A percentile compares a stretch with the other conserved stretches of the same genome.
Evolutionary conservation across 176 grass and related monocot species (phyloP).

Genomic region (Avena insularis): DNA sequence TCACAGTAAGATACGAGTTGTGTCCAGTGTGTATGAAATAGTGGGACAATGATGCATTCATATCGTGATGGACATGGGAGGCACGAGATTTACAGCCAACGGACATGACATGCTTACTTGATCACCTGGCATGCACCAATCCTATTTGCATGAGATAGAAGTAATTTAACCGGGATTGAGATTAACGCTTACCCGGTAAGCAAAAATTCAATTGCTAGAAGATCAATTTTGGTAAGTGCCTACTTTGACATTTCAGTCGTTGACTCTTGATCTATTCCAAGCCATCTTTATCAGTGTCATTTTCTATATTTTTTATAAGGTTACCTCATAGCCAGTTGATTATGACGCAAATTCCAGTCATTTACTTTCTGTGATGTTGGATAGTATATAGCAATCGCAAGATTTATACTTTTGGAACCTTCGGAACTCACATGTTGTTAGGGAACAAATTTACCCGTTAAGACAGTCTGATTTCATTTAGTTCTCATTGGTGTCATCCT

Average conservation of each 20-base stretch:
- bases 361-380: neutral
- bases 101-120: neutral
- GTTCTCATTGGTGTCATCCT: too few relatives aligned
- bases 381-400: neutral
- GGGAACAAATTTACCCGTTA: too few relatives aligned
- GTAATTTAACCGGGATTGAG: too few relatives aligned
- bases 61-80: conserved; percentile 87
- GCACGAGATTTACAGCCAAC: conserved; percentile 33
- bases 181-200: neutral
- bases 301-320: neutral
- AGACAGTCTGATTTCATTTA: too few relatives aligned
- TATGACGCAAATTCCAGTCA: neutral
- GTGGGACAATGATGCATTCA: conserved; percentile 84
- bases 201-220: neutral
- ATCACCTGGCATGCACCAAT: too few relatives aligned
- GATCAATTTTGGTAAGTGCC: neutral
- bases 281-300: neutral
- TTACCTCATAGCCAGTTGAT: neutral
- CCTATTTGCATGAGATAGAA: too few relatives aligned
- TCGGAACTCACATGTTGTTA: too few relatives aligned
- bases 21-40: conserved; percentile 98
- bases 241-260: neutral
- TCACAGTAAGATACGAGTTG: conserved; percentile 93
- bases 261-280: neutral
- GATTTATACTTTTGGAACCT: neutral